Percentiles rank a stretch among this genome's conserved stretches.
Conservation (phyloP, 2,329 filamentous ascomycete genomes). For the Leptosphaerulina australis region DNA sequence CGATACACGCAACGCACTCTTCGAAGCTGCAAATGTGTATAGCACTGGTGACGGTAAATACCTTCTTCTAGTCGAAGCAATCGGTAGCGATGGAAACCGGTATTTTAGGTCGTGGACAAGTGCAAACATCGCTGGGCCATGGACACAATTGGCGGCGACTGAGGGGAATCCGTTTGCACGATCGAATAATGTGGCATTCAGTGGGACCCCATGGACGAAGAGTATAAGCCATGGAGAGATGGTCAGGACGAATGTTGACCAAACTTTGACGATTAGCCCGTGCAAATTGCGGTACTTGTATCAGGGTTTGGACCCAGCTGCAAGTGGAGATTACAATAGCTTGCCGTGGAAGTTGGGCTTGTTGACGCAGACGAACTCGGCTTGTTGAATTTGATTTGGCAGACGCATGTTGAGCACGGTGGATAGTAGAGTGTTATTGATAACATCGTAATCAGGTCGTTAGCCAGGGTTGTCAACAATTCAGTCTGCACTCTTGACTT, state of each 20-base stretch:
- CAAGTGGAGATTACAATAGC: constrained; percentile 43
- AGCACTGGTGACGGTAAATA: constrained; percentile 40
- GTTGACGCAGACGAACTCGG: constrained; percentile 30
- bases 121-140: constrained; percentile 39
- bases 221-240: constrained; percentile 48
- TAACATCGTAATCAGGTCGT: too few species aligned
- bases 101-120: constrained; percentile 53
- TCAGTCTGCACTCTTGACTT: too few species aligned
- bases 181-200: constrained; percentile 48
- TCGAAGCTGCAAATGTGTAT: constrained; percentile 51
- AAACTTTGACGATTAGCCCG: constrained; percentile 47
- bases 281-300: constrained; percentile 48
- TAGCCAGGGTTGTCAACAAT: too few species aligned
- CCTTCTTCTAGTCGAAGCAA: constrained; percentile 50
- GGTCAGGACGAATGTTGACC: constrained; percentile 45
- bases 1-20: constrained; percentile 41
- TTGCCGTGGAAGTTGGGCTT: constrained; percentile 49
- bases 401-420: neutral
- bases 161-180: constrained; percentile 49
- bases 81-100: constrained; percentile 40
- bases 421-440: too few species aligned
- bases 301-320: constrained; percentile 47
- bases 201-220: constrained; percentile 45
- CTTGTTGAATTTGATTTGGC: neutral
- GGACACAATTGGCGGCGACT: constrained; percentile 45